Evolutionary conservation across 345 rosid genomes (phyloP).

Genomic region (Citrus mangshanensis): DNA sequence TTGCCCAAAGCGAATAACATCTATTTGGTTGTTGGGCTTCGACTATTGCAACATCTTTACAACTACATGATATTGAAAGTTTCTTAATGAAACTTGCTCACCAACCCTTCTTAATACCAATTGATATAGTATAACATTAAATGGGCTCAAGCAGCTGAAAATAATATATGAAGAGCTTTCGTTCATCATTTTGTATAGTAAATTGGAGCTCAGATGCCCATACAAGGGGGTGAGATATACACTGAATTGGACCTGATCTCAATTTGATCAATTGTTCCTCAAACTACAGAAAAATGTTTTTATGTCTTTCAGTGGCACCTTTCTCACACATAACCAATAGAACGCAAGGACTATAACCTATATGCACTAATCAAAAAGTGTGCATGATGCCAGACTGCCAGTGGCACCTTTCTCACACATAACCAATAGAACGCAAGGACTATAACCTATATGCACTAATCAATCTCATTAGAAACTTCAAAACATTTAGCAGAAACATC

Average conservation of each 20-base stretch:
- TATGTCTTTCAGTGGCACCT: not conserved
- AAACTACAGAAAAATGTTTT: constrained; percentile 3
- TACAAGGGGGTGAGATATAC: not conserved
- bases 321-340: not conserved
- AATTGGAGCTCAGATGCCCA: not conserved
- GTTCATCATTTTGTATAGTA: not conserved
- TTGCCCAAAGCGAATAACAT: too few species aligned
- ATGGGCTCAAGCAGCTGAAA: not conserved
- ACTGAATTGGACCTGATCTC: not conserved
- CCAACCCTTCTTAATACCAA: not conserved
- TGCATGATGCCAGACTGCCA: constrained; percentile 1
- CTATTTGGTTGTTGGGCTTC: too few species aligned
- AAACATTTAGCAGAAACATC: not conserved
- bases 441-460: constrained; percentile 8
- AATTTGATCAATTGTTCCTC: not conserved
- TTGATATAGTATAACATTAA: not conserved
- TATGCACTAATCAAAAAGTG: constrained; percentile 10
- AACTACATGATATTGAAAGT: too few species aligned
- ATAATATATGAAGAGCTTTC: not conserved
- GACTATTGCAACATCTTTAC: too few species aligned
- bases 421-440: not conserved
- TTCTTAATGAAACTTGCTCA: not conserved
- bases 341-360: constrained; percentile 1
- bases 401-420: not conserved
- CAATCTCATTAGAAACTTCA: constrained; percentile 7